Base-by-base conservation (phyloP, 1,139 yeast species). In the Kodamaea plutei region DNA sequence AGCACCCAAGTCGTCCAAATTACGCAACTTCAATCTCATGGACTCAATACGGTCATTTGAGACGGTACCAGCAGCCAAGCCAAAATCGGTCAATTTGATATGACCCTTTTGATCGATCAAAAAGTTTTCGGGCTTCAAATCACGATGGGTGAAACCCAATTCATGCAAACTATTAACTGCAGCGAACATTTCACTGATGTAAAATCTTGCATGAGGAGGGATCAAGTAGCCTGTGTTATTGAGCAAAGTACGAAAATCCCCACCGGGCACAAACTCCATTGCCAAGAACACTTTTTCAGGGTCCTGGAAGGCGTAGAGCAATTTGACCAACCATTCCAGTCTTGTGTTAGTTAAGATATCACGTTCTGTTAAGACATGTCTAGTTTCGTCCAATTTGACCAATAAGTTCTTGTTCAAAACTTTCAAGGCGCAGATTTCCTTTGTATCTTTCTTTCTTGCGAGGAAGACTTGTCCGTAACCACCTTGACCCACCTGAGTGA, bases 211-310 rank as follows among this genome's bases (percentile, higher is more conserved):
- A 55, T 93, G 98, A 5, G 94, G 88, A 5, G 97, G 95, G 38
- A 85, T 85, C 46, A 93, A 66, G 37, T 84, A 84, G 20, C 95
- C 95, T 5, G 97, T 89, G 53, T 89, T 91, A 58, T 88, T 89
- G 44, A 93, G 73, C 42, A 93, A 64, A 1, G 98, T 93, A 53
- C 99, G 79, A 64, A 87, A 93, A 56, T 93, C 99, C 30, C 99
- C 99, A 37, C 99, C 99, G 4, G 98, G 96, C 7, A 93, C 98
- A 58, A 85, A 93, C 56, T 93, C 98, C 99, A 93, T 93, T 2
- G 98, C 98, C 49, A 93, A 69, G 48, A 85, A 93, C 23, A 93
- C 85, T 54, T 84, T 84, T 39, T 84, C 91, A 1, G 81, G 64
- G 57, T 91, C 97, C 56, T 93, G 99, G 62, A 93, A 93, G 3